These are phyloP conservation scores for Hyphopichia wangnamkhiaoensis DNA, from an alignment of 1,139 yeast species.

Conservation along the genomic window DNA sequence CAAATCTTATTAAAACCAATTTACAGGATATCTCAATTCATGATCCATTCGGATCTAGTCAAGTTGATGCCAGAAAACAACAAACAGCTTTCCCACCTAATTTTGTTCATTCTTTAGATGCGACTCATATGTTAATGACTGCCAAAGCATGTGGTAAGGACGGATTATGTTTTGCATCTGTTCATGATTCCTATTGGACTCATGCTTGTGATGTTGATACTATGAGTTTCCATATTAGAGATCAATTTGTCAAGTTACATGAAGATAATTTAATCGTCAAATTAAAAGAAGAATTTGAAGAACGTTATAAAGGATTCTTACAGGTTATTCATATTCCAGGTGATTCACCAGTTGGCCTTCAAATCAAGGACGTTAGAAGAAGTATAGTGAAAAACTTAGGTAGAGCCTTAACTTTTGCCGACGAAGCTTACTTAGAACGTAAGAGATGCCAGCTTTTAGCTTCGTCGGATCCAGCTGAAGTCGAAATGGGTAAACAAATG, in stretches of 20 bases:
- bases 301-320: conserved; percentile 72
- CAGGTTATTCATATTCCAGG: conserved; percentile 59
- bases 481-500: conserved; percentile 56
- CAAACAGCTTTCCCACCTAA: conserved; percentile 95
- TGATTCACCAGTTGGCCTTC: conserved; percentile 52
- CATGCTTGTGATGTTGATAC: conserved; percentile 82
- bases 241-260: conserved; percentile 79
- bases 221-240: conserved; percentile 75
- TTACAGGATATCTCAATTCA: conserved; percentile 79
- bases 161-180: conserved; percentile 85
- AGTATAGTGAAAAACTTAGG: conserved; percentile 52
- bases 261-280: conserved; percentile 67
- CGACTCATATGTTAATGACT: conserved; percentile 93
- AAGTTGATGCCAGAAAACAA: conserved; percentile 87
- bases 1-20: conserved; percentile 69
- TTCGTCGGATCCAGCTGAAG: conserved; percentile 53
- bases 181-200: conserved; percentile 98
- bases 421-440: conserved; percentile 73
- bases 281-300: conserved; percentile 76
- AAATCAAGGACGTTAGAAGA: conserved; percentile 52
- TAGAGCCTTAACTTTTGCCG: conserved; percentile 62
- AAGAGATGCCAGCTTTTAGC: conserved; percentile 57
- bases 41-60: conserved; percentile 81
- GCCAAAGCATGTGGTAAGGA: conserved; percentile 74
- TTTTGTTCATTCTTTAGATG: conserved; percentile 92